Evolutionary conservation across 257 asterid genomes (phyloP), one percentile per base, ranked within the genome.

Genomic region (Thymus mandschuricus): DNA sequence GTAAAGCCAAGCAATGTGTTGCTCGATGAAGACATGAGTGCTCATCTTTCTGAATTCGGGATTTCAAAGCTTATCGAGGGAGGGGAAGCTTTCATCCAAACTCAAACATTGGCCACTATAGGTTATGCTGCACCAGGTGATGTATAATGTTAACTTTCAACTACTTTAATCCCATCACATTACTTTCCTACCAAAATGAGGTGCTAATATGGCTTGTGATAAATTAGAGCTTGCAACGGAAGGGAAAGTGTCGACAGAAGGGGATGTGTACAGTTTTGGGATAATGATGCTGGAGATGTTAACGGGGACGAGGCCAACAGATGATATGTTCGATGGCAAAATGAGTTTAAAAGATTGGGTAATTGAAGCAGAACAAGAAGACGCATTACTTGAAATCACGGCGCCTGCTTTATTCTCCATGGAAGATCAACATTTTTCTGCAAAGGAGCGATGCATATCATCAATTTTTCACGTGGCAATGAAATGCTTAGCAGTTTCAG

Each of bases 41-140:
- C 81, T 5, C 58, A 60, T 30, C 72, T 79, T 1, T 35, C 55
- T 31, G 80, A 79, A 65, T 79, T 79, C 21, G 74, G 77, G 0
- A 74, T 73, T 28, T 5, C 83, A 1, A 69, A 74, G 60, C 83
- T 74, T 40, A 67, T 76, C 34, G 78, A 49, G 3, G 70, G 50
- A 34, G 76, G 76, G 7, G 75, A 79, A 71, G 46, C 29, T 11
- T 44, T 66, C 64, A 43, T 60, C 52, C 83, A 65, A 33, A 79
- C 81, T 6, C 59, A 52, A 27, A 52, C 59, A 52, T 52, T 27
- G 59, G 59, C 59, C 4, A 52, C 59, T 0, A 52, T 80, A 2
- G 79, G 85, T 13, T 81, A 81, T 43, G 71, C 75, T 9, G 85
- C 85, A 65, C 82, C 82, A 77, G 73, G 80, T 81, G 67, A 70